Conservation (phyloP, 139 green algal species). For the Tetraselmis chui region DNA sequence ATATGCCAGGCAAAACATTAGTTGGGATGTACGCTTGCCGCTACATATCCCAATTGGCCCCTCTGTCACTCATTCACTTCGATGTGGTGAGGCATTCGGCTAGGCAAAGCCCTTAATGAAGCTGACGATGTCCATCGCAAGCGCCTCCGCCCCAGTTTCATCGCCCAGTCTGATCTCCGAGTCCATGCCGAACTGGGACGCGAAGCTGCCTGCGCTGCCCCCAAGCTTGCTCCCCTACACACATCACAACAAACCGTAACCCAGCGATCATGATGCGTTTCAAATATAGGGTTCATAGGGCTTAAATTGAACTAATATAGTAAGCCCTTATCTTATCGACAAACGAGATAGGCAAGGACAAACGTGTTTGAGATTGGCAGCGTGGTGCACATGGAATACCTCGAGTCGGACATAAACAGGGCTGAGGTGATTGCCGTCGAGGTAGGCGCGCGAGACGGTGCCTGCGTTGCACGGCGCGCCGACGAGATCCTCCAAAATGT, state of each 20-base stretch:
- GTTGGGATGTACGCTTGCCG: no score
- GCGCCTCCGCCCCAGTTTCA: background rate
- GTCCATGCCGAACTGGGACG: background rate
- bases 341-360: background rate
- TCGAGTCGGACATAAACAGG: background rate
- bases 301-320: no score
- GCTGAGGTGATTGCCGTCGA: background rate
- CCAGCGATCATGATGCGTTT: no score
- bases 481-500: background rate
- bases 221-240: background rate
- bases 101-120: slow-evolving; percentile 5
- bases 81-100: no score
- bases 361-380: no score
- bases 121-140: slow-evolving; percentile 1
- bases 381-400: background rate
- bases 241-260: no score
- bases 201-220: background rate
- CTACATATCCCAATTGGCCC: no score
- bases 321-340: no score
- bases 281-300: no score
- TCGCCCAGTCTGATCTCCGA: background rate
- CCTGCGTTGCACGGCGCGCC: background rate
- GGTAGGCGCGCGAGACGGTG: background rate
- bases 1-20: no score
- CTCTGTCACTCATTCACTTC: no score